Conservation (phyloP, 1,284 basidiomycete species). For the Cryptococcus sp. region DNA sequence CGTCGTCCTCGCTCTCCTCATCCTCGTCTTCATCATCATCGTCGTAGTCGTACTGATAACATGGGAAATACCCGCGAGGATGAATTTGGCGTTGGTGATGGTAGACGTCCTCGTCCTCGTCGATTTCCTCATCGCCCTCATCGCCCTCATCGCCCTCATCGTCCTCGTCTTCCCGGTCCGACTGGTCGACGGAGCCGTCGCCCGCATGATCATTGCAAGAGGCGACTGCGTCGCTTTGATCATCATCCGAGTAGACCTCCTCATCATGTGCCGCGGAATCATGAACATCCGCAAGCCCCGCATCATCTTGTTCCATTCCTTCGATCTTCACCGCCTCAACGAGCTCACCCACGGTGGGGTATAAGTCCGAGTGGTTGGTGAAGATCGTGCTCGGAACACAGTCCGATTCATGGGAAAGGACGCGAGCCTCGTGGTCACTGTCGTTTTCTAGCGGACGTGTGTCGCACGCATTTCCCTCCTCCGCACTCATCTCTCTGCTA, state of each 20-base stretch:
- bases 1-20: conserved; percentile 4
- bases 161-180: conserved; percentile 1
- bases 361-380: no score
- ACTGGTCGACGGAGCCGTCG: not conserved
- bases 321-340: not conserved
- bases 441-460: no score
- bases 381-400: no score
- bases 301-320: not conserved
- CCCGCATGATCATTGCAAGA: not conserved
- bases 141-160: conserved; percentile 1
- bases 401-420: no score
- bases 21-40: conserved; percentile 1
- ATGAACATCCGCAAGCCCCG: not conserved
- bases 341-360: not conserved
- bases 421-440: no score
- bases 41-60: not conserved
- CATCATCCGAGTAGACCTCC: not conserved
- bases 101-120: not conserved
- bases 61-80: not conserved
- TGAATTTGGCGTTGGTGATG: not conserved
- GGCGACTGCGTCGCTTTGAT: not conserved
- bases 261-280: no score
- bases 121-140: not conserved
- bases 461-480: no score
- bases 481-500: no score